These are phyloP conservation scores for Aureoboletus auriporus DNA, from an alignment of 768 basidiomycete species.

Conservation along the genomic window DNA sequence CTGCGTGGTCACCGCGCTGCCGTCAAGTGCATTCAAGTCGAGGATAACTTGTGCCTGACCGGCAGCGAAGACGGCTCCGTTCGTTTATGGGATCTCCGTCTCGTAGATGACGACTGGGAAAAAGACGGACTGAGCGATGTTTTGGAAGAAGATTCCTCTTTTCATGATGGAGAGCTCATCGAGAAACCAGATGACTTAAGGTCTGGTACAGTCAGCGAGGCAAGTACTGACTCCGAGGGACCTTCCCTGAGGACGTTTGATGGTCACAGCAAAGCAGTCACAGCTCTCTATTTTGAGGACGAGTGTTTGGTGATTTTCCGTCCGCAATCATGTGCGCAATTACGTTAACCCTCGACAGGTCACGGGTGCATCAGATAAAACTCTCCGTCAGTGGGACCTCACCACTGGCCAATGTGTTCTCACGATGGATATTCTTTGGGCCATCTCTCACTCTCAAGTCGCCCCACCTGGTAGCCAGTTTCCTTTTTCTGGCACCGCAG, in stretches of 20 bases:
- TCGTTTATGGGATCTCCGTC: constrained; percentile 86
- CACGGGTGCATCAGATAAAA: constrained; percentile 97
- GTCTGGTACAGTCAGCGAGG: constrained; percentile 35
- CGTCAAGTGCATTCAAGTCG: constrained; percentile 91
- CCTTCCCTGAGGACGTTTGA: constrained; percentile 71
- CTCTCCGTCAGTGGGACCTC: constrained; percentile 97
- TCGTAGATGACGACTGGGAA: constrained; percentile 69
- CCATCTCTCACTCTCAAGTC: constrained; percentile 83
- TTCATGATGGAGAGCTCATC: constrained; percentile 33
- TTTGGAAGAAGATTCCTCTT: constrained; percentile 54
- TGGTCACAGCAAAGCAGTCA: constrained; percentile 91
- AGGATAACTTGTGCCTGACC: constrained; percentile 85
- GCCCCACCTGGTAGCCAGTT: constrained; percentile 37
- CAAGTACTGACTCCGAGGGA: constrained; percentile 41
- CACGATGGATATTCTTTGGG: constrained; percentile 99
- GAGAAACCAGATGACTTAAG: constrained; percentile 40
- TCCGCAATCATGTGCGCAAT: not conserved
- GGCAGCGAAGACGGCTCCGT: constrained; percentile 86
- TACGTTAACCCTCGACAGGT: constrained; percentile 52
- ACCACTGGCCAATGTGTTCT: constrained; percentile 96
- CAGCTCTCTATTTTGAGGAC: constrained; percentile 93
- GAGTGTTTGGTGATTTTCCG: constrained; percentile 70
- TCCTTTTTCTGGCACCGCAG: constrained; percentile 51
- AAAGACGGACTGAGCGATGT: constrained; percentile 58
- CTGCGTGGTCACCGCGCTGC: constrained; percentile 76